Percentiles rank a stretch among this genome's conserved stretches.
Evolutionary conservation across 495 filamentous ascomycete species (phyloP).

Genomic region (Penicillium lagena): DNA sequence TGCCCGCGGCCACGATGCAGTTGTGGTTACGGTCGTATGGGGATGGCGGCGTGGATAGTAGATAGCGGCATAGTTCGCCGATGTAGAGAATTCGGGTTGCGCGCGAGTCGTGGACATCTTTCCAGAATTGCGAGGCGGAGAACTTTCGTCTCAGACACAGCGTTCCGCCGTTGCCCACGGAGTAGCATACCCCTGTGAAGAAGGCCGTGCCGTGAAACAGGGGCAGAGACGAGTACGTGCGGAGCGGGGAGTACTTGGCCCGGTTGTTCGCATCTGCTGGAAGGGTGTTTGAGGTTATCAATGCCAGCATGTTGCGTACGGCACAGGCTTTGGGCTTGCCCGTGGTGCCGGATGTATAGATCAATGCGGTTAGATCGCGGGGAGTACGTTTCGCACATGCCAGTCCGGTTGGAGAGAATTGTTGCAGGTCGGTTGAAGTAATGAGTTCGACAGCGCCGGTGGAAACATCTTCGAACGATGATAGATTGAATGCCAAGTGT

Average conservation of each 20-base stretch:
- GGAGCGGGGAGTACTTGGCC: conserved; percentile 48
- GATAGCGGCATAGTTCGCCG: conserved; percentile 87
- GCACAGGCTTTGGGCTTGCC: conserved; percentile 88
- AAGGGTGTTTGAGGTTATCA: conserved; percentile 37
- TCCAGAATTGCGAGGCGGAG: conserved; percentile 81
- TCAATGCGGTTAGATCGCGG: conserved; percentile 59
- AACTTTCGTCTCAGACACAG: conserved; percentile 62
- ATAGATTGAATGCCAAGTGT: conserved; percentile 34
- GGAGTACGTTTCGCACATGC: conserved; percentile 28
- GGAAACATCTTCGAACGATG: conserved; percentile 46
- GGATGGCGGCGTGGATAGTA: conserved; percentile 67
- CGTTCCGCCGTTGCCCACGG: conserved; percentile 34
- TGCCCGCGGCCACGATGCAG: conserved; percentile 74
- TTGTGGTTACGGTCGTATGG: conserved; percentile 68
- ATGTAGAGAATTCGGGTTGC: conserved; percentile 90
- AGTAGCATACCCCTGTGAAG: conserved; percentile 51
- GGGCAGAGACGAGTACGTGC: conserved; percentile 86
- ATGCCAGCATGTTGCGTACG: conserved; percentile 52
- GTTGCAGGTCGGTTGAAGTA: conserved; percentile 34
- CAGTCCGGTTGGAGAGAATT: conserved; percentile 26
- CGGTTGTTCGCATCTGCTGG: conserved; percentile 28
- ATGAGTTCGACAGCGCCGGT: conserved; percentile 44
- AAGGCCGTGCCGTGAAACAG: conserved; percentile 84
- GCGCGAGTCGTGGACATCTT: conserved; percentile 66
- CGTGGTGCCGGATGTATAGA: conserved; percentile 85